Conservation (phyloP, 768 basidiomycete species). For the Mycena alexandri region DNA sequence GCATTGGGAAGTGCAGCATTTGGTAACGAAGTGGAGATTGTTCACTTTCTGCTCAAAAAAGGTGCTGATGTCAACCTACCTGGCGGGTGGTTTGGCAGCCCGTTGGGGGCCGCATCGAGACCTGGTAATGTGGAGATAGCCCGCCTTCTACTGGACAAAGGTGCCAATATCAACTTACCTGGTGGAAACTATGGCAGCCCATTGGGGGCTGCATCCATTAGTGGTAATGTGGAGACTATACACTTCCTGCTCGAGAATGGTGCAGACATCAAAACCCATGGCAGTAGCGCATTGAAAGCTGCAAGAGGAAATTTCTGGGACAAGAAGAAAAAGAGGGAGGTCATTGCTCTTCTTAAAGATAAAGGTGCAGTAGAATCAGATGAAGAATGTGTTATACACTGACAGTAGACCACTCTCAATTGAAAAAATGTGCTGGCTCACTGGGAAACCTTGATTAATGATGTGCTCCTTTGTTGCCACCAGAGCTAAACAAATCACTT, state of each 20-base stretch:
- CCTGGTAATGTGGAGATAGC: neutral
- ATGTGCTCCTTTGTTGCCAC: too few relatives aligned
- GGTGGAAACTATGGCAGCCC: conserved; percentile 1
- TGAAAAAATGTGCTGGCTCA: too few relatives aligned
- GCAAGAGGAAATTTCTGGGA: neutral
- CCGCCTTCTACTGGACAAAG: neutral
- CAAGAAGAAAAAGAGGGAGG: too few relatives aligned
- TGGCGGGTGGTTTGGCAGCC: neutral
- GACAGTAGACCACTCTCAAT: too few relatives aligned
- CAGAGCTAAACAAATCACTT: too few relatives aligned
- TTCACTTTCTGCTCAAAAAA: neutral
- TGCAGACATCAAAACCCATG: neutral
- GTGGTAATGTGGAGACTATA: neutral
- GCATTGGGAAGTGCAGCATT: neutral
- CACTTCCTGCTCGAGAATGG: neutral
- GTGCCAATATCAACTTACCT: neutral
- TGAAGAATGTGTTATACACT: too few relatives aligned
- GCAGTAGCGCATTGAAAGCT: neutral
- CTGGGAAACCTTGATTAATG: too few relatives aligned
- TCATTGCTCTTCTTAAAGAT: neutral
- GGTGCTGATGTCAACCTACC: neutral
- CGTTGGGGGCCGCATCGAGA: neutral
- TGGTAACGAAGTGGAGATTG: neutral
- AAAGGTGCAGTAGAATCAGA: neutral
- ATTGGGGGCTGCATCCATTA: neutral